Evolutionary conservation across 345 rosid genomes (phyloP).

Genomic region (Barbarea vulgaris): DNA sequence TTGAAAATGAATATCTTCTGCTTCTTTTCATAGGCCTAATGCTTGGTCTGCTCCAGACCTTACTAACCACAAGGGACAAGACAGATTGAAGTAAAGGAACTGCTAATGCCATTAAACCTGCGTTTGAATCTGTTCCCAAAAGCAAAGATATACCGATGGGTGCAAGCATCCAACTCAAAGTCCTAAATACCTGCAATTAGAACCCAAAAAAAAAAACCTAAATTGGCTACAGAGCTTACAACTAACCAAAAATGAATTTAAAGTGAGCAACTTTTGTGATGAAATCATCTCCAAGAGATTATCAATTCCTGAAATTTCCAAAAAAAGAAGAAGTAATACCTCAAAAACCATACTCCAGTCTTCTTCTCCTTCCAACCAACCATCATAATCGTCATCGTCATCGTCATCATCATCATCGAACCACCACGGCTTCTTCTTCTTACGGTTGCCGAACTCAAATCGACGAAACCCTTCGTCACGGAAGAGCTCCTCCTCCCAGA

Average conservation of each 20-base stretch:
- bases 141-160: constrained; percentile 69
- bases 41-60: constrained; percentile 53
- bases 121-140: constrained; percentile 76
- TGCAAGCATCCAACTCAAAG: constrained; percentile 82
- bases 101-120: constrained; percentile 82
- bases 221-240: neutral
- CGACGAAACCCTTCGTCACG: constrained; percentile 32
- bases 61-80: constrained; percentile 58
- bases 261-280: constrained; percentile 1
- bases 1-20: constrained; percentile 49
- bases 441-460: constrained; percentile 35
- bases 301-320: neutral
- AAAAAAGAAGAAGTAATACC: constrained; percentile 45
- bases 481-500: constrained; percentile 39
- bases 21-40: constrained; percentile 43
- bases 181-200: constrained; percentile 55
- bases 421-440: constrained; percentile 56
- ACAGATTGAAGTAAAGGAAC: constrained; percentile 79
- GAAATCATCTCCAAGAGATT: neutral
- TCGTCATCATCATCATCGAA: constrained; percentile 49
- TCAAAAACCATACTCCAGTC: constrained; percentile 60
- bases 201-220: neutral
- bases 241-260: neutral
- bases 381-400: constrained; percentile 35
- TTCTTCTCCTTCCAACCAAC: constrained; percentile 43